Evolutionary conservation across 2,329 filamentous ascomycete genomes (phyloP).

Genomic region (Ceratocystis ficicola): DNA sequence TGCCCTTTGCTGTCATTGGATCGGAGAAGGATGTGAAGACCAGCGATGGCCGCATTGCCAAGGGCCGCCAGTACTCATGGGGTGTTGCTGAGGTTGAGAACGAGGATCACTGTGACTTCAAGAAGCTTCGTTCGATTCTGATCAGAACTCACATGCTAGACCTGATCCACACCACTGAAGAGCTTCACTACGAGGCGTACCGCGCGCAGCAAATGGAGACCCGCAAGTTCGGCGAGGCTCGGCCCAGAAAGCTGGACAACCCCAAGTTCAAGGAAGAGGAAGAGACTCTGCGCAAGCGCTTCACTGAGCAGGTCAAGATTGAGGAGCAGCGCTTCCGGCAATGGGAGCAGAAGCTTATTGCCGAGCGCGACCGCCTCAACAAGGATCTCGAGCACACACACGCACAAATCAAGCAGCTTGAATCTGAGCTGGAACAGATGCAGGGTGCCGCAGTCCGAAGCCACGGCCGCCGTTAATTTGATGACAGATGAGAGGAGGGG

Average conservation of each 20-base stretch:
- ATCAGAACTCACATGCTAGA: conserved; percentile 99
- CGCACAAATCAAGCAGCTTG: conserved; percentile 81
- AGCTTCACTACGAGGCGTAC: conserved; percentile 98
- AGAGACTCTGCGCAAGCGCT: conserved; percentile 93
- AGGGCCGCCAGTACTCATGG: conserved; percentile 98
- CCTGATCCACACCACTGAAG: conserved; percentile 98
- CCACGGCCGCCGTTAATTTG: conserved; percentile 70
- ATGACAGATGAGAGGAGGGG: conserved; percentile 23
- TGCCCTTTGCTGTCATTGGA: conserved; percentile 98
- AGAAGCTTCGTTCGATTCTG: conserved; percentile 97
- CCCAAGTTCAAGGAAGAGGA: conserved; percentile 99
- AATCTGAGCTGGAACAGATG: conserved; percentile 85
- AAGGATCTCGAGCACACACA: conserved; percentile 98
- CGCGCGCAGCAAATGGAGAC: conserved; percentile 99
- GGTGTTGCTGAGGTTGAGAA: conserved; percentile 99
- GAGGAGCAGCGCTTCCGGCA: conserved; percentile 98
- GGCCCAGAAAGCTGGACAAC: conserved; percentile 96
- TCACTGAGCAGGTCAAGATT: conserved; percentile 99
- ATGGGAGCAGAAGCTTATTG: conserved; percentile 99
- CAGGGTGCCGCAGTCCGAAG: conserved; percentile 83
- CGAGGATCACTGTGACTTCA: conserved; percentile 99
- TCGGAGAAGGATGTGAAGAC: conserved; percentile 99
- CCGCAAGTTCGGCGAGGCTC: conserved; percentile 94
- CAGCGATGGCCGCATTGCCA: conserved; percentile 87
- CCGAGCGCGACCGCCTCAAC: conserved; percentile 96